Evolutionary conservation across 164 flowering plant genomes (phyloP), one percentile per base, ranked within the genome.

Genomic region (Kalanchoe fedtschenkoi): DNA sequence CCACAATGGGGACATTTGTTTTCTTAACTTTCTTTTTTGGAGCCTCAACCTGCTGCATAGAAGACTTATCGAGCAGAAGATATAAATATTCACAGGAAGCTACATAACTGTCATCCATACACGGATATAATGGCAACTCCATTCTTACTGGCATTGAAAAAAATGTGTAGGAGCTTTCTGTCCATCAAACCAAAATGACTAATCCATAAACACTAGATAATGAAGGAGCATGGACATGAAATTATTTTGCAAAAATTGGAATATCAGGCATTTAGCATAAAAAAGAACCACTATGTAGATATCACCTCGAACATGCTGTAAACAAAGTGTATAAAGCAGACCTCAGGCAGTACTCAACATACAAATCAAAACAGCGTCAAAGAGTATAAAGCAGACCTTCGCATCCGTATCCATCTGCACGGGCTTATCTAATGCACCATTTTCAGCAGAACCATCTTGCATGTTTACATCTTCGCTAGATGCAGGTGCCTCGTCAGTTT

Each of bases 1-100:
- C 98, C 1, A 77, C 17, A 2, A 91, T 83, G 28, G 91, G 87
- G 13, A 92, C 67, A 60, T 69, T 80, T 6, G 78, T 81, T 69
- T 89, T 92, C 78, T 83, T 89, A 6, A 92, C 85, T 77, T 89
- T 92, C 64, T 76, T 84, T 80, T 86, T 92, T 43, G 89, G 78
- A 60, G 75, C 87, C 65, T 89, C 91, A 67, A 53, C 82, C 96
- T 87, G 74, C 67, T 72, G 29, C 46, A 1, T n/a, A 44, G 41
- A 19, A 59, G 22, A 42, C 16, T 24, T 34, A 37, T 19, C 19
- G 22, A 34, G 15, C 42, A 37, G 2, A 28, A 0, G 10, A 10
- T 1, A 26, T 8, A 28, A 9, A 28, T n/a, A n/a, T n/a, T n/a
- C 5, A 43, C 19, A 43, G n/a, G 17, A 42, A 16, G 6, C 46